phyloP scores from a whole-genome alignment of 192 early-diverging fungal genomes.

The Backusella mclennaniae region DNA sequence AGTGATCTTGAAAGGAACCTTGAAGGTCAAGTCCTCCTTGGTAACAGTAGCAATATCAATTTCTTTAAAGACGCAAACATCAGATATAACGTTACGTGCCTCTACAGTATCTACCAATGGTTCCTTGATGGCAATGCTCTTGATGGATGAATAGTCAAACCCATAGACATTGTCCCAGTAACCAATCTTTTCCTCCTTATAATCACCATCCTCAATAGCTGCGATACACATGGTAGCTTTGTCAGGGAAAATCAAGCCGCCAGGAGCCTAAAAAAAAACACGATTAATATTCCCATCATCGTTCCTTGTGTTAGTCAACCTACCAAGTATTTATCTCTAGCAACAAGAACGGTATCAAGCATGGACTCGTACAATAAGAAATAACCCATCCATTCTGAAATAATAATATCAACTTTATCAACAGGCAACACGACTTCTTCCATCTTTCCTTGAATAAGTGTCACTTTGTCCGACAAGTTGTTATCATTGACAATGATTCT shows the following conservation, averaged over 20 bases:
- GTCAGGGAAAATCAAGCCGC: slow-evolving; percentile 89
- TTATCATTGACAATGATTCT: slow-evolving; percentile 93
- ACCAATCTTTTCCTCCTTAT: slow-evolving; percentile 43
- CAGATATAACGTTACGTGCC: slow-evolving; percentile 77
- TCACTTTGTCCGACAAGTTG: slow-evolving; percentile 85
- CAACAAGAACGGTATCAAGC: slow-evolving; percentile 97
- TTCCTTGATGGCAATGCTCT: slow-evolving; percentile 79
- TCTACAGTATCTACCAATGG: slow-evolving; percentile 95
- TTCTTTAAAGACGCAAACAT: slow-evolving; percentile 69
- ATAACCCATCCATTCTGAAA: slow-evolving; percentile 99
- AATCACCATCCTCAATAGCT: slow-evolving; percentile 93
- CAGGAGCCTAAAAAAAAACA: slow-evolving; percentile 43
- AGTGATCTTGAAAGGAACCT: slow-evolving; percentile 75
- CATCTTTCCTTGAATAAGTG: slow-evolving; percentile 93
- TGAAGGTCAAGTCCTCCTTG: slow-evolving; percentile 85
- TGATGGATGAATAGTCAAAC: slow-evolving; percentile 96
- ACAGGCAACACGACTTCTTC: slow-evolving; percentile 94
- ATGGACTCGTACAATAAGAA: slow-evolving; percentile 97
- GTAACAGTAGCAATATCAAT: slow-evolving; percentile 83
- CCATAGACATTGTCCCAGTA: slow-evolving; percentile 92
- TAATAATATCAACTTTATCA: slow-evolving; percentile 96
- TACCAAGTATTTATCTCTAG: slow-evolving; percentile 86
- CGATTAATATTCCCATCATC: background rate
- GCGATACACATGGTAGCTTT: slow-evolving; percentile 84
- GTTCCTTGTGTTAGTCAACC: background rate